These are phyloP conservation scores for Plectranthus barbatus DNA, from an alignment of 257 asterid species.

Conservation along the genomic window DNA sequence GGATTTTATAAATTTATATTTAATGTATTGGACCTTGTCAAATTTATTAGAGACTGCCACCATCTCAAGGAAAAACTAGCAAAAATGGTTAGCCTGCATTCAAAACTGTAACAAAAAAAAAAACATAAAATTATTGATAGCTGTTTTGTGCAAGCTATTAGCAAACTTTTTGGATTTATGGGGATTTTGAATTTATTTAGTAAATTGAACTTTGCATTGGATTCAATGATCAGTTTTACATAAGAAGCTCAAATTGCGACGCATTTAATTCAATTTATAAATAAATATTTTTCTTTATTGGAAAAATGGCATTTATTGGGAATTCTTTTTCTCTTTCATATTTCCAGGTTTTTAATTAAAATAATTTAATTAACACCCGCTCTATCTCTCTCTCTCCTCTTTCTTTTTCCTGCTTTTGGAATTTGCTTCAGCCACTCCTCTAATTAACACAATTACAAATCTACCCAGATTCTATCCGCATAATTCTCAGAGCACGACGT, in stretches of 20 bases:
- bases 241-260: background rate
- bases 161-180: background rate
- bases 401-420: background rate
- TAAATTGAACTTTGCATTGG: background rate
- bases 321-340: background rate
- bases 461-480: background rate
- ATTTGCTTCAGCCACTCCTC: constrained; percentile 22
- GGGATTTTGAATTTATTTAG: background rate
- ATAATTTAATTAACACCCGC: too few species aligned
- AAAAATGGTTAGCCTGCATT: too few species aligned
- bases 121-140: too few species aligned
- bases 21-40: too few species aligned
- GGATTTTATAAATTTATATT: too few species aligned
- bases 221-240: background rate
- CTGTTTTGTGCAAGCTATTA: background rate
- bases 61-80: too few species aligned
- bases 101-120: too few species aligned
- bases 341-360: background rate
- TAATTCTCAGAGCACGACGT: background rate
- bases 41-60: too few species aligned
- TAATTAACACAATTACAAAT: background rate
- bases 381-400: background rate
- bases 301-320: background rate
- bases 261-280: too few species aligned
- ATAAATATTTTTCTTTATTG: background rate